Percentiles rank a stretch among this genome's conserved stretches.
phyloP scores from a whole-genome alignment of 345 rosid species.

The Citrus sinensis region DVS_A1.0 CM039161.1:21583001-21583500 shows the following conservation, averaged over 20 bases:
- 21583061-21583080: not conserved
- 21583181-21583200: not conserved
- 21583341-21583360: constrained; percentile 1
- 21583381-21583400: constrained; percentile 91
- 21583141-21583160: not conserved
- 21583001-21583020: not conserved
- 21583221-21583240: not conserved
- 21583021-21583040: not conserved
- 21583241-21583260: not conserved
- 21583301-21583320: not conserved
- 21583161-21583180: not conserved
- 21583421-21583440: constrained; percentile 95
- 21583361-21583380: constrained; percentile 62
- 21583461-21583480: not conserved
- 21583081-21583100: not conserved
- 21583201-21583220: not conserved
- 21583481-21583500: not conserved
- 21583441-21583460: constrained; percentile 81
- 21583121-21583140: not conserved
- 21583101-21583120: not conserved
- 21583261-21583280: not conserved
- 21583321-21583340: constrained; percentile 1
- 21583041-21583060: not conserved
- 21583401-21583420: constrained; percentile 93
- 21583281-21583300: not conserved